phyloP scores from a whole-genome alignment of 441 rosid genomes.

The Croton laevigatus region DNA sequence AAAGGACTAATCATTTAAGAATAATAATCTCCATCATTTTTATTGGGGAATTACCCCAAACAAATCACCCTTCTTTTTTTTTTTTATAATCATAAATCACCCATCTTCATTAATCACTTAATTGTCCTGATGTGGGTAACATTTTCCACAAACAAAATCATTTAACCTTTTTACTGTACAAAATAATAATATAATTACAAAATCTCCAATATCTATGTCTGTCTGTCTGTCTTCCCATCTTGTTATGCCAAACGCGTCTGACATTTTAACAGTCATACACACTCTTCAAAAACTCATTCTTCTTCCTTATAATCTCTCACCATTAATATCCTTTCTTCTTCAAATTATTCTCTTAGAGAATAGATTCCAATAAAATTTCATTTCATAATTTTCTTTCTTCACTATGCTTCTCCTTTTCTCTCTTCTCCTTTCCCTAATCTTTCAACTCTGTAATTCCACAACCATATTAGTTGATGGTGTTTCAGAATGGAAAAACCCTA shows the following conservation, averaged over 20 bases:
- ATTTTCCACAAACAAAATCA: constrained; percentile 41
- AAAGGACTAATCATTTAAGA: constrained; percentile 45
- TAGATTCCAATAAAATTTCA: neutral
- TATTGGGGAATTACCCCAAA: too few relatives aligned
- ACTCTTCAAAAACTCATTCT: constrained; percentile 15
- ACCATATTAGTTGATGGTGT: constrained; percentile 67
- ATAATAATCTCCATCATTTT: constrained; percentile 48
- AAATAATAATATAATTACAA: constrained; percentile 9
- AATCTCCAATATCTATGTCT: constrained; percentile 20
- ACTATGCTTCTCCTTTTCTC: constrained; percentile 28
- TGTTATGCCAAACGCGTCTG: constrained; percentile 33
- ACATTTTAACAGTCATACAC: constrained; percentile 17
- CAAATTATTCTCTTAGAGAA: neutral
- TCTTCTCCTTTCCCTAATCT: constrained; percentile 35
- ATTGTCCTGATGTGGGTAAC: neutral
- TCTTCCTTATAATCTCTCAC: neutral
- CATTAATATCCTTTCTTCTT: neutral
- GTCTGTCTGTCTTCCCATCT: constrained; percentile 22
- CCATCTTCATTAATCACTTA: neutral
- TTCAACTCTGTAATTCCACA: constrained; percentile 41
- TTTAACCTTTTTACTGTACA: constrained; percentile 36
- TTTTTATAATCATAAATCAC: too few relatives aligned
- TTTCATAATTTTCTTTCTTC: neutral
- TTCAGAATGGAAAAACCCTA: constrained; percentile 61
- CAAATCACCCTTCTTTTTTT: constrained; percentile 4